Evolutionary conservation across 257 asterid species (phyloP).

Genomic region (Solanum dulcamara): DNA sequence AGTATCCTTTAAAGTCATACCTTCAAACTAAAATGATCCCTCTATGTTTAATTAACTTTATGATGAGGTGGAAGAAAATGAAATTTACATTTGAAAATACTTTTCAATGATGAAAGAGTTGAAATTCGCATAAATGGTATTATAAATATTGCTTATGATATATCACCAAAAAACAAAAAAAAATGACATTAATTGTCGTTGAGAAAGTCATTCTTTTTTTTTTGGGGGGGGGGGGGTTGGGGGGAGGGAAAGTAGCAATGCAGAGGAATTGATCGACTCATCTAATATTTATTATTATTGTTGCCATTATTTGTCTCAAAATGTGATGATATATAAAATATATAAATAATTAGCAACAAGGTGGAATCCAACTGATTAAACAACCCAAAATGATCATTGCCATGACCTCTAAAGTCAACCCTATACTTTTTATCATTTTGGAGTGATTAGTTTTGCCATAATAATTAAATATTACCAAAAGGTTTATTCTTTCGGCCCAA

Average conservation of each 20-base stretch:
- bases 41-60: not conserved
- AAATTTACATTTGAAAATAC: not conserved
- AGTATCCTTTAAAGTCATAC: not conserved
- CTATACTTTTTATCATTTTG: not conserved
- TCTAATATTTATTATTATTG: not conserved
- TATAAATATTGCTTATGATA: not conserved
- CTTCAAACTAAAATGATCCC: not conserved
- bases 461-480: constrained; percentile 1
- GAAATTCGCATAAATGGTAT: not conserved
- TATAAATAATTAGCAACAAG: not conserved
- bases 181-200: not conserved
- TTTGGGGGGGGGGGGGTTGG: too few relatives aligned
- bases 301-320: not conserved
- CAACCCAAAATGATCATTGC: not conserved
- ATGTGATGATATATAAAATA: not conserved
- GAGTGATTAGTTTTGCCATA: not conserved
- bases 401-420: not conserved
- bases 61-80: not conserved
- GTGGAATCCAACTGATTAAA: not conserved
- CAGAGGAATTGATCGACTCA: not conserved
- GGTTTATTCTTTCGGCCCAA: not conserved
- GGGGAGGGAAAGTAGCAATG: fast-evolving
- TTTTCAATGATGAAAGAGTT: not conserved
- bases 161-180: not conserved
- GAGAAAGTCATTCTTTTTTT: not conserved